phyloP scores from a whole-genome alignment of 140 eudicot genomes.

The Senecio squalidus region DNA sequence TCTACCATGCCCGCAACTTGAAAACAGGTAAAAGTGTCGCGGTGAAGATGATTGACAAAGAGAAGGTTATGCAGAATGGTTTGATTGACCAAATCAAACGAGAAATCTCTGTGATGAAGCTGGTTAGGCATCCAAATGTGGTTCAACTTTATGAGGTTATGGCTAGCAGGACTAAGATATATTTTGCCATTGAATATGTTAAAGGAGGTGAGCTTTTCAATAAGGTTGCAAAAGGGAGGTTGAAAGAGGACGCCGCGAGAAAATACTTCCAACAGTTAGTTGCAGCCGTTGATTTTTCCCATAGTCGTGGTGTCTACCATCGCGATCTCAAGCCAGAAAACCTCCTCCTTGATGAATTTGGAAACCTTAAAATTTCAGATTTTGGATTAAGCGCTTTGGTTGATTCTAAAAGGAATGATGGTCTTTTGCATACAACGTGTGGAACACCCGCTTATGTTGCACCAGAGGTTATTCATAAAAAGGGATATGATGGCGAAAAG shows the following conservation, averaged over 20 bases:
- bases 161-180: conserved; percentile 38
- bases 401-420: conserved; percentile 26
- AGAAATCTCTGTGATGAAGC: conserved; percentile 36
- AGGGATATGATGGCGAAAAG: conserved; percentile 40
- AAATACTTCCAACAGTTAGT: conserved; percentile 32
- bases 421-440: conserved; percentile 35
- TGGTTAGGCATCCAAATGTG: conserved; percentile 36
- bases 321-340: conserved; percentile 44
- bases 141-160: conserved; percentile 35
- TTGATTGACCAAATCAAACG: conserved; percentile 36
- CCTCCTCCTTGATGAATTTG: conserved; percentile 31
- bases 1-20: conserved; percentile 31
- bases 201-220: conserved; percentile 38
- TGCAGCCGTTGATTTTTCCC: conserved; percentile 37
- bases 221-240: conserved; percentile 36
- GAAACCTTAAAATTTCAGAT: conserved; percentile 34
- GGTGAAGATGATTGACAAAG: conserved; percentile 33
- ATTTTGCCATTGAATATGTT: conserved; percentile 35
- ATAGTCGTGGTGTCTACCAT: conserved; percentile 44
- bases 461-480: conserved; percentile 34
- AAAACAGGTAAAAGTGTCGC: conserved; percentile 28
- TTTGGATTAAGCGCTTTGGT: conserved; percentile 35
- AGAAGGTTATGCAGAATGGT: conserved; percentile 29
- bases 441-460: conserved; percentile 48
- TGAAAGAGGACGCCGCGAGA: conserved; percentile 30